Conservation (phyloP, 2,329 filamentous ascomycete genomes). For the Ophioceras dolichostomum region DNA sequence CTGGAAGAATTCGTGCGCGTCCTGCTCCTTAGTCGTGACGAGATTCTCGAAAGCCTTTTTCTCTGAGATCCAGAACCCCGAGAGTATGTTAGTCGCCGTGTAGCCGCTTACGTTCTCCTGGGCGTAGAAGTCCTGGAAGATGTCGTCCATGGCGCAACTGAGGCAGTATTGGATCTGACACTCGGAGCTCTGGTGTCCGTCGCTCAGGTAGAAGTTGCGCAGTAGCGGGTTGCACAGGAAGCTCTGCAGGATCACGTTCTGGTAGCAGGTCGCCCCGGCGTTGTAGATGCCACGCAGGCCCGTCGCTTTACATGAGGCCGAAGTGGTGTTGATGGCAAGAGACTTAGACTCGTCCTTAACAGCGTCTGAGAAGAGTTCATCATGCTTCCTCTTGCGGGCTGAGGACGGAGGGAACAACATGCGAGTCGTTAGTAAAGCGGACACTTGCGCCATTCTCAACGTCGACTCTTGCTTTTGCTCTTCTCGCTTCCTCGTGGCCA, state of each 20-base stretch:
- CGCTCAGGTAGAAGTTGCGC: constrained; percentile 81
- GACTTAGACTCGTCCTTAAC: constrained; percentile 63
- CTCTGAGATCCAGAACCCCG: constrained; percentile 81
- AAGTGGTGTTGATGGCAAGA: constrained; percentile 65
- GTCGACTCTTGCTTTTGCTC: too few relatives aligned
- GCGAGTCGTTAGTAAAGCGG: too few relatives aligned
- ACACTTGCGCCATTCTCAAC: too few relatives aligned
- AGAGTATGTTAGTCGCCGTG: constrained; percentile 77
- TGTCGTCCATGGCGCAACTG: constrained; percentile 60
- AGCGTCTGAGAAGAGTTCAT: constrained; percentile 53
- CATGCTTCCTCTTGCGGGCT: constrained; percentile 64
- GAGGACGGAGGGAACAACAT: too few relatives aligned
- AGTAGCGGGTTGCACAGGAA: constrained; percentile 89
- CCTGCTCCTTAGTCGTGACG: constrained; percentile 88
- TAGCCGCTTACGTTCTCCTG: constrained; percentile 77
- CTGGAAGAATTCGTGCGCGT: constrained; percentile 95
- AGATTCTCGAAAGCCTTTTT: constrained; percentile 60
- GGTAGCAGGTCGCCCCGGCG: constrained; percentile 96
- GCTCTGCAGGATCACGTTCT: constrained; percentile 90
- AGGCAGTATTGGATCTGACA: constrained; percentile 54
- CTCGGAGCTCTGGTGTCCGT: constrained; percentile 70
- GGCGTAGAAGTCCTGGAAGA: constrained; percentile 61
- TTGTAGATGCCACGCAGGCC: constrained; percentile 91
- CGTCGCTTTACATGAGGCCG: constrained; percentile 72
- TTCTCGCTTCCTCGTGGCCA: too few relatives aligned